These are phyloP conservation scores for Kodamaea sagamina DNA, from an alignment of 805 yeast species.

Conservation along the genomic window DNA sequence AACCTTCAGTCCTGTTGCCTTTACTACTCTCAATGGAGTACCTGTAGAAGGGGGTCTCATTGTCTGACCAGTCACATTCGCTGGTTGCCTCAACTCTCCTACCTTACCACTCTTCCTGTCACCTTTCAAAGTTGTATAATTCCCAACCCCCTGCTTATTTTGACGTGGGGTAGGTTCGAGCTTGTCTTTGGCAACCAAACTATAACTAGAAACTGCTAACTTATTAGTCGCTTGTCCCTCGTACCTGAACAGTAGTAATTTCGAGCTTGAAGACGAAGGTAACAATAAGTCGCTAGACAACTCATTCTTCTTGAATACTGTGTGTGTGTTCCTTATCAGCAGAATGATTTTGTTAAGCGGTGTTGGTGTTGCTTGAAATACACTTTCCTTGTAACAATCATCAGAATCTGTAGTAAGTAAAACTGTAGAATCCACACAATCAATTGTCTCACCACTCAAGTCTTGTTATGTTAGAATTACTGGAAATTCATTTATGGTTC, in stretches of 20 bases:
- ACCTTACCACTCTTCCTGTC: too few species aligned
- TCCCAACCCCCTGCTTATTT: too few species aligned
- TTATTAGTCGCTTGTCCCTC: not conserved
- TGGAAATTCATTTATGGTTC: too few species aligned
- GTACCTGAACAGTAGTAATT: slow-evolving; percentile 1
- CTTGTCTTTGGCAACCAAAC: slow-evolving; percentile 1
- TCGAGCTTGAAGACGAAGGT: not conserved
- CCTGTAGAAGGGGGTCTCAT: too few species aligned
- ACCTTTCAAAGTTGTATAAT: too few species aligned
- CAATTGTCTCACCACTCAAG: not conserved
- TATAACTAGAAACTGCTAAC: not conserved
- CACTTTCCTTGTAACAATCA: not conserved
- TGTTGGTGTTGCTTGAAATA: not conserved
- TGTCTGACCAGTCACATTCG: too few species aligned
- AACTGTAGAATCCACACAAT: not conserved
- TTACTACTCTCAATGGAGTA: too few species aligned
- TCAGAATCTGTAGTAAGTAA: not conserved
- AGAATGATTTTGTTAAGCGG: not conserved
- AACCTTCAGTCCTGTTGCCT: too few species aligned
- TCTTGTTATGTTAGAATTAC: too few species aligned
- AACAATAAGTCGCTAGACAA: not conserved
- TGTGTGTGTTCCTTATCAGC: not conserved
- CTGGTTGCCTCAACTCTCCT: too few species aligned
- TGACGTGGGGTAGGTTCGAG: not conserved
- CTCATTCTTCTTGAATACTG: not conserved